These are phyloP conservation scores for Garcia nutans DNA, from an alignment of 345 rosid genomes.

Conservation along the genomic window DNA sequence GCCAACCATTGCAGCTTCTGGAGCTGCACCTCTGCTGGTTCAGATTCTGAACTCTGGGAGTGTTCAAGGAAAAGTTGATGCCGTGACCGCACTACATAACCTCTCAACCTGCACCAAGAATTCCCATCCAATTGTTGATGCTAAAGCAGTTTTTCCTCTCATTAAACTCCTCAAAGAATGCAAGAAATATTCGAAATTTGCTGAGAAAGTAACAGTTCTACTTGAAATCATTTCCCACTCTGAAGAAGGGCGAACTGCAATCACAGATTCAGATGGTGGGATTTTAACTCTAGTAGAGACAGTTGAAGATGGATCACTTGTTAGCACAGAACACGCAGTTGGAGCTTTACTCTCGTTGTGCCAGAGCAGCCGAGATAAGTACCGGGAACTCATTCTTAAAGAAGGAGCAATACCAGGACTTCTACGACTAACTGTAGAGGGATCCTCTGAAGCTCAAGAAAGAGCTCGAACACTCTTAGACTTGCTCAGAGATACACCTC, in stretches of 20 bases:
- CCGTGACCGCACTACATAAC: constrained; percentile 71
- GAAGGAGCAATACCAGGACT: constrained; percentile 86
- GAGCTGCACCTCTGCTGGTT: constrained; percentile 61
- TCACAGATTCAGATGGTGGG: constrained; percentile 51
- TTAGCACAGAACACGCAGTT: constrained; percentile 61
- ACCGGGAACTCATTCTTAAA: constrained; percentile 59
- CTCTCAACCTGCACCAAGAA: constrained; percentile 55
- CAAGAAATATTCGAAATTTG: constrained; percentile 72
- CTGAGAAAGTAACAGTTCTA: constrained; percentile 63
- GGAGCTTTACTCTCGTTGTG: constrained; percentile 62
- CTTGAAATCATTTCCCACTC: constrained; percentile 61
- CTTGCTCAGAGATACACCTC: constrained; percentile 62
- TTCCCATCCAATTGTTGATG: constrained; percentile 45
- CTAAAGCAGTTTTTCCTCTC: constrained; percentile 61
- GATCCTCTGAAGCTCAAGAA: constrained; percentile 59
- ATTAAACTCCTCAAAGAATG: constrained; percentile 67
- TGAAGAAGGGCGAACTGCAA: constrained; percentile 65
- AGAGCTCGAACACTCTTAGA: constrained; percentile 64
- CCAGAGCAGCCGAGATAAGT: constrained; percentile 53
- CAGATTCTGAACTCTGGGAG: constrained; percentile 70
- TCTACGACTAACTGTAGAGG: constrained; percentile 62
- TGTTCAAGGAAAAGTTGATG: constrained; percentile 75
- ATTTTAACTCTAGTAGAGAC: constrained; percentile 71
- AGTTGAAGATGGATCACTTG: constrained; percentile 69
- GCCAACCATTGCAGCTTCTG: constrained; percentile 54